Conservation (phyloP, 768 basidiomycete genomes). For the Cystobasidiopsis lactophilus region DNA sequence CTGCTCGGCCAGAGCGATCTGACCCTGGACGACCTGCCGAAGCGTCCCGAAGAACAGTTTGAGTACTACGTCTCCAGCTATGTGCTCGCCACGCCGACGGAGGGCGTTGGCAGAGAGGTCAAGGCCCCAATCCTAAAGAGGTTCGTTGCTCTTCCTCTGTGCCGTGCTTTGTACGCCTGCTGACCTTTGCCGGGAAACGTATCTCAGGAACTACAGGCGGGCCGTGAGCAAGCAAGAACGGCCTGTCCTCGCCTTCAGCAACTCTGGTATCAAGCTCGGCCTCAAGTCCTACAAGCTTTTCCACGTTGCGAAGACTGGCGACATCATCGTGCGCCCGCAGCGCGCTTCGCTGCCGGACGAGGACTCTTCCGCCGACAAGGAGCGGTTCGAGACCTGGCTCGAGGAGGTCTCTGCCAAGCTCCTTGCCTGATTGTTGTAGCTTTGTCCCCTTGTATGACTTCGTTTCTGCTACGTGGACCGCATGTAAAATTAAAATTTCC, state of each 20-base stretch:
- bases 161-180: background rate
- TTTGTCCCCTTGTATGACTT: background rate
- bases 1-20: constrained; percentile 29
- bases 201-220: too few species aligned
- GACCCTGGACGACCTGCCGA: constrained; percentile 28
- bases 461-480: background rate
- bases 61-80: constrained; percentile 29
- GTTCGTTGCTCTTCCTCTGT: background rate
- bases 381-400: constrained; percentile 13
- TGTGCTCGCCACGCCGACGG: constrained; percentile 27
- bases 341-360: background rate
- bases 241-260: constrained; percentile 16
- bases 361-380: background rate
- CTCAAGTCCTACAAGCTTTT: constrained; percentile 24
- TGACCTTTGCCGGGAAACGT: constrained; percentile 8
- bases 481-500: background rate
- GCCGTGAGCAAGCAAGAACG: constrained; percentile 6
- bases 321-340: background rate
- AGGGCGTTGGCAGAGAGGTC: constrained; percentile 26
- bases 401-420: background rate
- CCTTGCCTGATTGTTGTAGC: background rate
- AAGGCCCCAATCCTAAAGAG: constrained; percentile 25
- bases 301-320: constrained; percentile 21
- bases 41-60: constrained; percentile 25
- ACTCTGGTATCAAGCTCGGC: constrained; percentile 23